Conservation (phyloP, 768 basidiomycete genomes). For the Russula emetica region DNA sequence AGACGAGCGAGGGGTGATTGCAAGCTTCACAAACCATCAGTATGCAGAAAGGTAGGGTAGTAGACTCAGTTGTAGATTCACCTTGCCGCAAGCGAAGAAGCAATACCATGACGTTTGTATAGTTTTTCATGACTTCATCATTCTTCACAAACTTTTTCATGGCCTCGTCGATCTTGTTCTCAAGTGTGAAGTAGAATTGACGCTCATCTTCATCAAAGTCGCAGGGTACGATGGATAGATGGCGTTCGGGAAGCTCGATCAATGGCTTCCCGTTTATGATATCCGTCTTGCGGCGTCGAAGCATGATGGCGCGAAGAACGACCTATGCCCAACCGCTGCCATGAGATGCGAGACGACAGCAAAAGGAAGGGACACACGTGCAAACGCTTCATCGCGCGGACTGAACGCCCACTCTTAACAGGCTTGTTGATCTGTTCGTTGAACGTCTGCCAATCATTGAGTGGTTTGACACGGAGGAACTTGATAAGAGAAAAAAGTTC, state of each 20-base stretch:
- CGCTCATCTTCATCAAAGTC: conserved; percentile 72
- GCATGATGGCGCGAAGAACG: conserved; percentile 82
- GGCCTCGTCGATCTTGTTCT: conserved; percentile 58
- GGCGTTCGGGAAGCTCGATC: conserved; percentile 73
- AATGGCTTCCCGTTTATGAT: conserved; percentile 74
- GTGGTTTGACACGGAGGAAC: conserved; percentile 79
- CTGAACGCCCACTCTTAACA: conserved; percentile 62
- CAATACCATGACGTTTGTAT: conserved; percentile 66
- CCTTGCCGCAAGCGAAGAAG: conserved; percentile 88
- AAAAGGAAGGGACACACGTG: conserved; percentile 47
- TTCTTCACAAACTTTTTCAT: conserved; percentile 54
- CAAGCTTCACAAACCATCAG: conserved; percentile 54
- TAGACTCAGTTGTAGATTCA: conserved; percentile 33
- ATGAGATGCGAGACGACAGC: neutral
- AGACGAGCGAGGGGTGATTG: conserved; percentile 81
- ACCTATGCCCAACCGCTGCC: conserved; percentile 41
- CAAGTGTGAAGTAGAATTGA: conserved; percentile 72
- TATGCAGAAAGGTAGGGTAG: neutral
- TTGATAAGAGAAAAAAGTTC: conserved; percentile 88
- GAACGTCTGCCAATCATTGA: conserved; percentile 77
- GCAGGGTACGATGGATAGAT: conserved; percentile 68
- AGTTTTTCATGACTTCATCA: conserved; percentile 49
- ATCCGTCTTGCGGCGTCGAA: conserved; percentile 77
- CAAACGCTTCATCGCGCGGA: conserved; percentile 75
- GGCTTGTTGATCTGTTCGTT: conserved; percentile 74